These are phyloP conservation scores for Magnolia officinalis DNA, from an alignment of 164 flowering plant genomes.

Conservation along the genomic window DNA sequence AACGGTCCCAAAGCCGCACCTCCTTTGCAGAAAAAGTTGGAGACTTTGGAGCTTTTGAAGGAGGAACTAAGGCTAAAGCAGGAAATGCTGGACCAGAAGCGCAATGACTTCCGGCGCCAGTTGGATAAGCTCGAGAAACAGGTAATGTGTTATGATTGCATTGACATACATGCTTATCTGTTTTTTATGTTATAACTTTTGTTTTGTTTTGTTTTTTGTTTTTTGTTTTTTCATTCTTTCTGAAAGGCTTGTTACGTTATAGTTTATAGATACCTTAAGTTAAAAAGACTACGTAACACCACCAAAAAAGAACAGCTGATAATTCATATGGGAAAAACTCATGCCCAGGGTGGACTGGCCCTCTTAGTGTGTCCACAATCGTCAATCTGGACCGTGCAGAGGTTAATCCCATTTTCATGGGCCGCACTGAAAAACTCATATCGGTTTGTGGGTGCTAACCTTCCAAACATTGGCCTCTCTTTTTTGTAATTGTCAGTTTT, in stretches of 20 bases:
- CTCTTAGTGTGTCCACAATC: neutral
- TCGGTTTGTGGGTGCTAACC: neutral
- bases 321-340: neutral
- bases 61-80: constrained; percentile 89
- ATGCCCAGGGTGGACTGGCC: neutral
- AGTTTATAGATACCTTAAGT: neutral
- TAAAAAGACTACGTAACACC: neutral
- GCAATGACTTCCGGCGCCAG: constrained; percentile 68
- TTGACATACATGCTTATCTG: neutral
- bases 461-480: too few relatives aligned
- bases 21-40: constrained; percentile 64
- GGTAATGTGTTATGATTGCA: constrained; percentile 29
- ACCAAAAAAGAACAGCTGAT: neutral
- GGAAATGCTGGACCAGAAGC: constrained; percentile 82
- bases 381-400: neutral
- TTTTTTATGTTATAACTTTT: too few relatives aligned
- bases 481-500: too few relatives aligned
- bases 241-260: neutral
- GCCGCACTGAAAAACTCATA: neutral
- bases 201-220: neutral
- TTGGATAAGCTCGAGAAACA: constrained; percentile 74
- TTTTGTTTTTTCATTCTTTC: neutral
- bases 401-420: neutral
- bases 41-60: constrained; percentile 62
- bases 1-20: constrained; percentile 48